Conservation (phyloP, 495 filamentous ascomycete species). For the Daldinia concentrica region DNA sequence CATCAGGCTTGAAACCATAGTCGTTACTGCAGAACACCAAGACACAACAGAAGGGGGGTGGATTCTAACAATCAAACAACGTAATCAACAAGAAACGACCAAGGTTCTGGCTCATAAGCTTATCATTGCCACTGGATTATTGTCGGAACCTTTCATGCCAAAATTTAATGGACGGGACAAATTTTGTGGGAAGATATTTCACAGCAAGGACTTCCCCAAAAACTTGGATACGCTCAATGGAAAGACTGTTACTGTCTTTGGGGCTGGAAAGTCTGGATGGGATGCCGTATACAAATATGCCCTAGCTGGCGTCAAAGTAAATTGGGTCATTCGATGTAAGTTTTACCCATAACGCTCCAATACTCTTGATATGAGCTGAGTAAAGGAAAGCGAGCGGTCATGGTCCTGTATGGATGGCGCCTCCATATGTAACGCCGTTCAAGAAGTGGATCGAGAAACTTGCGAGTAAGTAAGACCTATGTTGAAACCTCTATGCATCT, state of each 20-base stretch:
- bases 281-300: constrained; percentile 79
- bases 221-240: constrained; percentile 47
- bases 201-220: background rate
- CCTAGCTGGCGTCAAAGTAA: constrained; percentile 68
- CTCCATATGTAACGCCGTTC: background rate
- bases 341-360: too few relatives aligned
- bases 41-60: background rate
- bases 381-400: background rate
- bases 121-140: background rate
- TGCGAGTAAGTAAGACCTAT: background rate
- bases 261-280: constrained; percentile 78
- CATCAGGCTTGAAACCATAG: background rate
- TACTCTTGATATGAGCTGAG: background rate
- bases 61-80: background rate
- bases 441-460: background rate
- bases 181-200: background rate
- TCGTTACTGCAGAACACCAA: background rate
- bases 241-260: constrained; percentile 67
- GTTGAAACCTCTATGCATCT: background rate
- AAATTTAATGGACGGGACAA: background rate
- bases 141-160: background rate
- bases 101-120: background rate
- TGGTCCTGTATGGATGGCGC: background rate
- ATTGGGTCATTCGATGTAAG: constrained; percentile 72
- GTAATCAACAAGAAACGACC: background rate